Conservation (phyloP, 2,329 filamentous ascomycete species). For the Xylaria sp. region DNA sequence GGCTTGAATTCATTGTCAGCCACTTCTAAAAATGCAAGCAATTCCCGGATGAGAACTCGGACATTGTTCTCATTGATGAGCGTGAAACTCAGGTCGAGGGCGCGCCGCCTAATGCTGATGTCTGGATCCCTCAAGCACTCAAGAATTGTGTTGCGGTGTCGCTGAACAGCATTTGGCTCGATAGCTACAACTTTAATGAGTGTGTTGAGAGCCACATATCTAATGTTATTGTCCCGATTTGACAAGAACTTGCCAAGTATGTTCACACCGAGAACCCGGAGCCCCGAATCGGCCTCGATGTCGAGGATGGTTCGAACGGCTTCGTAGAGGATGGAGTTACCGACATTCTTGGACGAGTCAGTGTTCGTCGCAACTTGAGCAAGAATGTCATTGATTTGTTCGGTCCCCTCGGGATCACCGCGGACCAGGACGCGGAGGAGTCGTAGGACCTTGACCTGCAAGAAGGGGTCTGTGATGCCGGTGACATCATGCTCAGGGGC, state of each 20-base stretch:
- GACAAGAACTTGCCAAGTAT: slow-evolving; percentile 97
- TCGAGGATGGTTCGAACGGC: slow-evolving; percentile 96
- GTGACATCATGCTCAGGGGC: slow-evolving; percentile 98
- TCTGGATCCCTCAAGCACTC: slow-evolving; percentile 96
- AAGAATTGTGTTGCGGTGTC: slow-evolving; percentile 95
- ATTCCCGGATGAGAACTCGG: slow-evolving; percentile 86
- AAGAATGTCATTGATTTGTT: slow-evolving; percentile 97
- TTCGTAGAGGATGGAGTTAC: slow-evolving; percentile 97
- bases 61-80: slow-evolving; percentile 97
- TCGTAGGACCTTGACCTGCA: slow-evolving; percentile 94
- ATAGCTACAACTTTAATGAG: slow-evolving; percentile 97
- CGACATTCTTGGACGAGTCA: slow-evolving; percentile 96
- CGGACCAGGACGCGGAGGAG: slow-evolving; percentile 83
- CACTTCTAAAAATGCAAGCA: slow-evolving; percentile 93
- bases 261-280: slow-evolving; percentile 94
- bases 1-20: slow-evolving; percentile 99
- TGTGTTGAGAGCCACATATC: slow-evolving; percentile 96
- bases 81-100: slow-evolving; percentile 97
- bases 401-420: slow-evolving; percentile 84
- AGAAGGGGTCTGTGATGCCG: slow-evolving; percentile 94
- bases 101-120: slow-evolving; percentile 93
- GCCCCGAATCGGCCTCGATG: slow-evolving; percentile 94
- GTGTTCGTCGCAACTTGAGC: slow-evolving; percentile 98
- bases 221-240: slow-evolving; percentile 99
- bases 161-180: slow-evolving; percentile 94